phyloP scores from a whole-genome alignment of 768 basidiomycete species.

The Amanita jacksonii region DNA sequence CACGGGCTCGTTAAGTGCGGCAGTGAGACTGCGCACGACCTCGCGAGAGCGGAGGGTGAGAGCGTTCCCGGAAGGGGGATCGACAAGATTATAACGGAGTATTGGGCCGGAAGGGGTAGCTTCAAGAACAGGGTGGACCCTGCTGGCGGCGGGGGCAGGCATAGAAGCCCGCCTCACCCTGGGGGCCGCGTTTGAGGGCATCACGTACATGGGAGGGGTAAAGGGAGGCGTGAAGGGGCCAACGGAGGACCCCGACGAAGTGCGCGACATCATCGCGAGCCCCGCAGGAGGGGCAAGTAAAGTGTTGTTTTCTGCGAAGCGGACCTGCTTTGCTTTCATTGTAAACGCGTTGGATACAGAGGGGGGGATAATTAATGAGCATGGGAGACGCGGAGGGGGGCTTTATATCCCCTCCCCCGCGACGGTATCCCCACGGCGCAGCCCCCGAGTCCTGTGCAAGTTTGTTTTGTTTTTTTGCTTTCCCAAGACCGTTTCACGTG shows the following conservation, averaged over 20 bases:
- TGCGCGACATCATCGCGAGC: neutral
- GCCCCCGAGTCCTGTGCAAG: too few relatives aligned
- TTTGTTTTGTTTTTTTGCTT: too few relatives aligned
- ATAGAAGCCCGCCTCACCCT: too few relatives aligned
- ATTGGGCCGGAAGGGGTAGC: conserved; percentile 1
- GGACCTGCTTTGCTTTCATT: conserved; percentile 3
- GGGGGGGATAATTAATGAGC: neutral
- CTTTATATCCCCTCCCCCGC: neutral
- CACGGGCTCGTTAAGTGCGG: conserved; percentile 22
- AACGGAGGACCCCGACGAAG: neutral
- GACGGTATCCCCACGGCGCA: too few relatives aligned
- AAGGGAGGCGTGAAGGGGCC: neutral
- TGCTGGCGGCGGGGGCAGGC: neutral
- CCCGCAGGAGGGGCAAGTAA: neutral
- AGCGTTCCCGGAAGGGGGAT: conserved; percentile 12
- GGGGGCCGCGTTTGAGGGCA: too few relatives aligned
- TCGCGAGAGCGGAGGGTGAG: neutral
- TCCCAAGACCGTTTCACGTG: too few relatives aligned
- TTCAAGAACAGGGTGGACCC: neutral
- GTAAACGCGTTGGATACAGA: neutral
- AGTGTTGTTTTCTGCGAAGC: neutral
- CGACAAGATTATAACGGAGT: conserved; percentile 6
- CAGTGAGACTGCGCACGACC: too few relatives aligned
- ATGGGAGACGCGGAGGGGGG: neutral
- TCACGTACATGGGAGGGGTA: too few relatives aligned